Evolutionary conservation across 140 eudicot genomes (phyloP), one percentile per base, ranked within the genome.

Genomic region (Flaveria floridana): DNA sequence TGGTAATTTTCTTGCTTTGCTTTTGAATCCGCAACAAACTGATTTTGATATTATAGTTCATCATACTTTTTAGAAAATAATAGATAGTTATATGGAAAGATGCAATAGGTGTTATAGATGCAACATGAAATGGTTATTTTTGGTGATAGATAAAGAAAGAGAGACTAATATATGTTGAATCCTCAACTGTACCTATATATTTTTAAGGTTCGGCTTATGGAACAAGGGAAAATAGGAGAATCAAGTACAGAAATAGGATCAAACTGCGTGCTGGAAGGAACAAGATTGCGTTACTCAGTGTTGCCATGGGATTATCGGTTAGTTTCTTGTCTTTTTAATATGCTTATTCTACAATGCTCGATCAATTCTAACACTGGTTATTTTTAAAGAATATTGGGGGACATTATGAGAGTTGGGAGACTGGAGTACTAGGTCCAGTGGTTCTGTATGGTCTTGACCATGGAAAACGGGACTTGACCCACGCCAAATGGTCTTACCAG

Each of bases 241-340:
- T 90, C 67, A 73, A 59, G 18, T 91, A 80, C 65, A 85, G 66
- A 69, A 77, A 77, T 51, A 78, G 76, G 65, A 78, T 87, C 57
- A 84, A 81, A 71, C 87, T 95, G 12, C 95, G 65, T 39, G 85
- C 90, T 12, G 99, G 99, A 77, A 78, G 78, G 26, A 95, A 95
- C 77, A 81, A 72, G 75, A 88, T 95, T 44, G 83, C 90, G 8
- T 78, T 95, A 68, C 92, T 95, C 68, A 95, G 99, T 73, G 91
- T 95, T 58, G 97, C 99, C 64, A 90, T 95, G 80, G 97, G 99
- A 82, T 76, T 95, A 68, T 95, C 96, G 56, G 99, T 94, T 81
- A 82, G 94, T 84, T 78, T 58, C 79, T 39, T 53, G 20, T 59
- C 37, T 41, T 46, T 62, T 61, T 51, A 8, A 3, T 19, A 1